Percentiles rank a stretch among this genome's conserved stretches.
Evolutionary conservation across 345 rosid species (phyloP).

Genomic region (Heritiera littoralis): DNA sequence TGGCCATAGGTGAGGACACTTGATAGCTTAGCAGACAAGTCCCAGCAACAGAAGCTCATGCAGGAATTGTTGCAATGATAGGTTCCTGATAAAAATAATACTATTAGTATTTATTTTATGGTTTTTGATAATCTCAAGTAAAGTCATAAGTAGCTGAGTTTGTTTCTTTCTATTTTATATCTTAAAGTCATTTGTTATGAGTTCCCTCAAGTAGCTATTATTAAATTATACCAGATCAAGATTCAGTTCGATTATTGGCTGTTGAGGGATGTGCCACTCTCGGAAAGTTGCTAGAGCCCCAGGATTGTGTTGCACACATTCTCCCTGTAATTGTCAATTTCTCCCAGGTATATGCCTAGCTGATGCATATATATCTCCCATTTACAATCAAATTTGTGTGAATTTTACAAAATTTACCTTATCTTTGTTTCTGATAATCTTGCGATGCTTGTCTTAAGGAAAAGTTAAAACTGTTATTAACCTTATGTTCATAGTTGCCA

Average conservation of each 20-base stretch:
- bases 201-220: neutral
- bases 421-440: neutral
- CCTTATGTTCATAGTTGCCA: neutral
- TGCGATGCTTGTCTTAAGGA: neutral
- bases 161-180: neutral
- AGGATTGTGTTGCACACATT: constrained; percentile 67
- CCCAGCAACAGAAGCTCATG: neutral
- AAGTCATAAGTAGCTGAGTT: neutral
- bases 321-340: constrained; percentile 78
- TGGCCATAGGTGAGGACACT: neutral
- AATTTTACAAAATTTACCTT: neutral
- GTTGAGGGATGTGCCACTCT: constrained; percentile 83
- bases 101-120: neutral
- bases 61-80: neutral
- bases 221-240: constrained; percentile 56
- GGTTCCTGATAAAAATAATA: neutral
- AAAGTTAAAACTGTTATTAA: neutral
- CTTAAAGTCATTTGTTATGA: neutral
- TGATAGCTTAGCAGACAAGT: neutral
- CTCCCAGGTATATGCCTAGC: constrained; percentile 55
- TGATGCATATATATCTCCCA: neutral
- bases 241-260: constrained; percentile 74
- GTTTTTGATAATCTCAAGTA: neutral
- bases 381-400: neutral
- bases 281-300: constrained; percentile 76